Base-by-base conservation (phyloP, 805 yeast genomes). In the Cyberlindnera bimundalis region DNA sequence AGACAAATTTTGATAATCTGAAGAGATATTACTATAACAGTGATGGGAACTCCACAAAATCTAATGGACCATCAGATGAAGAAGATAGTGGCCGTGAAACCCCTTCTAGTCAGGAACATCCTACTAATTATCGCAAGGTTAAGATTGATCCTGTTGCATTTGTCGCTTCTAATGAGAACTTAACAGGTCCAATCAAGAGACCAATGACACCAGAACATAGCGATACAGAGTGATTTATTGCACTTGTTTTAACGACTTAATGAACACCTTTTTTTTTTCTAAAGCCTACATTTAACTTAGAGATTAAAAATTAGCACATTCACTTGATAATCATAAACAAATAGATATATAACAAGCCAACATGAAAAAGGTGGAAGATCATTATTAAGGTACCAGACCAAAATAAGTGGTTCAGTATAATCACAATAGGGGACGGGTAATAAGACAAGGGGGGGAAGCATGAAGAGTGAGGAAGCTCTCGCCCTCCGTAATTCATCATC, bases 151-250 rank as follows among this genome's bases (percentile, higher is more conserved):
- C 33, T 19, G 10, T 11, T 30, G 33, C 24, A 7, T 30, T 30
- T 24, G 6, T 13, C 15, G 4, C 15, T 21, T 32, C 35, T 3
- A 15, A 9, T 28, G 31, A 28, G 17, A 15, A 28, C 29, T 26
- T 26, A 14, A 7, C 10, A 7, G 7, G 13, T 26, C 14, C 11
- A 4, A 12, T 25, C 14, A 20, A 23, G 8, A 35, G 33, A n/a
- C 47, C 45, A 3, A n/a, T 42, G 33, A 49, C 53, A 2, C 51
- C 53, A 7, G 53, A 44, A 2, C 37, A 47, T 32, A 49, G 53
- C 33, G 53, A 49, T 32, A 12, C 35, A 3, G 53, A 49, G 24
- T 34, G 16, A 18, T 17, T 9, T 29, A 12, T 29, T 29, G 14
- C n/a, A 30, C 13, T 4, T 12, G 14, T 30, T 19, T 19, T 6